phyloP scores from a whole-genome alignment of 1,284 basidiomycete genomes.

The Puccinia polysora region DNA sequence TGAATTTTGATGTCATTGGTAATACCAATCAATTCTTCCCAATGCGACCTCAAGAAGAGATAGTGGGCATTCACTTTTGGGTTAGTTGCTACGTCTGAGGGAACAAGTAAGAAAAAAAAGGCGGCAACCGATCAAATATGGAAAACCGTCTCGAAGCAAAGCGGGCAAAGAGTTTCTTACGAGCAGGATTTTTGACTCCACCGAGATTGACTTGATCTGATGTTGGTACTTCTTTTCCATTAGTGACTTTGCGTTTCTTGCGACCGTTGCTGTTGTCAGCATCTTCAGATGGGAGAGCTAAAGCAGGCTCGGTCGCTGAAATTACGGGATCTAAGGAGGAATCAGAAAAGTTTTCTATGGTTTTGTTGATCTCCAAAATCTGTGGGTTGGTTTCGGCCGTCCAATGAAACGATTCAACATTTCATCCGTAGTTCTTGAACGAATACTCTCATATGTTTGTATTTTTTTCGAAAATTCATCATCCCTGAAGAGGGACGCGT shows the following conservation, averaged over 20 bases:
- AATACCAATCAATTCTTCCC: conserved; percentile 37
- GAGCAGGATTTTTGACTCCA: conserved; percentile 31
- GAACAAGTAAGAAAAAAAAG: neutral
- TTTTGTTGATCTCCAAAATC: conserved; percentile 36
- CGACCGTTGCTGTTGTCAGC: conserved; percentile 22
- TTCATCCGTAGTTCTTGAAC: neutral
- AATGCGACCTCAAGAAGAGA: conserved; percentile 32
- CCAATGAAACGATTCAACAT: neutral
- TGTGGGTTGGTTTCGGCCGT: neutral
- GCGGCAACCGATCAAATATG: neutral
- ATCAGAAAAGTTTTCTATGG: conserved; percentile 29
- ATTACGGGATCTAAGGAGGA: conserved; percentile 6
- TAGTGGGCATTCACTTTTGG: conserved; percentile 37
- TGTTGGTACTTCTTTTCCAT: conserved; percentile 30
- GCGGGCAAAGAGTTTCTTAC: neutral
- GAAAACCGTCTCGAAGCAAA: neutral
- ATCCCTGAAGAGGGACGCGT: neutral
- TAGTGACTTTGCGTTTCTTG: conserved; percentile 35
- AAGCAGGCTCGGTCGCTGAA: neutral
- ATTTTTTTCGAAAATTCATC: neutral
- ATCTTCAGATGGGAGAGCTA: conserved; percentile 15
- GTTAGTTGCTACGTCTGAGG: conserved; percentile 19
- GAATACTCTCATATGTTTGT: neutral
- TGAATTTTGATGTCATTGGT: conserved; percentile 41
- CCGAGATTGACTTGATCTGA: conserved; percentile 13